Evolutionary conservation across 805 yeast genomes (phyloP).

Genomic region (Starmerella stigmatis): DNA sequence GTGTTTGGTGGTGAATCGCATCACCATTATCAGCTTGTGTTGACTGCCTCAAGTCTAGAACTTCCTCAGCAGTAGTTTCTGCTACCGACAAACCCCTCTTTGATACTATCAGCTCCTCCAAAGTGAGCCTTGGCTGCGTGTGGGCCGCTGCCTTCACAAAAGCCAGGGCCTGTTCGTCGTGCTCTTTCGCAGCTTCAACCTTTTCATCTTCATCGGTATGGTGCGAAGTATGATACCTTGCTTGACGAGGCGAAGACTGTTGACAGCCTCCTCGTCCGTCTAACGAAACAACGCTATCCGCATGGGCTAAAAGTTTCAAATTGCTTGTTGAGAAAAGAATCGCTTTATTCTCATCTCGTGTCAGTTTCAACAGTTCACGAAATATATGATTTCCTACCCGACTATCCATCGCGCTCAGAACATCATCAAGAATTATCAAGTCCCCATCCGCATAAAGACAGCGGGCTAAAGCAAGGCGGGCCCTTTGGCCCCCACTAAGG

Average conservation of each 20-base stretch:
- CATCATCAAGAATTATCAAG: constrained; percentile 64
- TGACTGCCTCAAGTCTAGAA: background rate
- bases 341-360: constrained; percentile 46
- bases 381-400: constrained; percentile 71
- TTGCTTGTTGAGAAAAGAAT: constrained; percentile 78
- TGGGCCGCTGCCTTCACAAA: constrained; percentile 1
- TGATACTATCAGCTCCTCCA: background rate
- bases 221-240: background rate
- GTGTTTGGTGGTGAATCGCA: background rate
- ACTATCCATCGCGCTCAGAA: constrained; percentile 80
- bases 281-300: constrained; percentile 58
- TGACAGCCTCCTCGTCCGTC: constrained; percentile 52
- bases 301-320: constrained; percentile 52
- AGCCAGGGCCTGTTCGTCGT: background rate
- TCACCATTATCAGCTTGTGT: background rate
- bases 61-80: background rate
- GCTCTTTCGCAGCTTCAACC: background rate
- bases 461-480: constrained; percentile 70
- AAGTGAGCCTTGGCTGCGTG: background rate
- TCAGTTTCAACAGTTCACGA: constrained; percentile 49
- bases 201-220: background rate
- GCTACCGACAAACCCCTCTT: background rate
- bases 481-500: constrained; percentile 81
- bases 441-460: constrained; percentile 60
- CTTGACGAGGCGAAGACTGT: constrained; percentile 34